Base-by-base conservation (phyloP, 2,329 filamentous ascomycete species). In the Ophiostoma sp. region DNA sequence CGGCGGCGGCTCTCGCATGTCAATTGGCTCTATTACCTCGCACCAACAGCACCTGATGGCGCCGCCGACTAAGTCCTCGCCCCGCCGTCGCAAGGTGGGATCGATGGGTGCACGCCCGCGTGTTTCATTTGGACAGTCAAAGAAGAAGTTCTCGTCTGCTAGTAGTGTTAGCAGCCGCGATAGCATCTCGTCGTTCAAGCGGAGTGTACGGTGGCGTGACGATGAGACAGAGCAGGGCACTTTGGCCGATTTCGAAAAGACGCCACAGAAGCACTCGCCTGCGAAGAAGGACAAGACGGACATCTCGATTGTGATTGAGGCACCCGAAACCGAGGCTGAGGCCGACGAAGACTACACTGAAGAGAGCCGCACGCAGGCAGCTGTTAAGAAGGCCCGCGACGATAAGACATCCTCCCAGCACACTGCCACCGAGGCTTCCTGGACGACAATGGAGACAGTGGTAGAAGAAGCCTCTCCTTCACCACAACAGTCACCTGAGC, bases 211-310 rank as follows among this genome's bases (percentile, higher is more conserved):
- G 73, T 99, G 95, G 95, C 89, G 92, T 71, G 93, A 96, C 76
- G 95, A 98, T 75, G 92, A 87, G 76, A 82, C 90, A 1, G 90
- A 96, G 76, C 88, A 94, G 68, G 94, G 93, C 33, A 89, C 90
- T 0, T 82, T 98, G 70, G 93, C 91, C 13, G 95, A 98, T 77
- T 97, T 94, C 77, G 92, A 94, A 76, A 92, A 93, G 80, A 97
- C 94, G 2, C 94, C 95, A 0, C 86, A 93, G 78, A 91, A 89
- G 76, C 20, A 62, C 17, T 27, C 83, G 1, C 86, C 87, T 0
- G 86, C 88, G 7, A 85, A 88, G 67, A 79, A 79, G 66, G 17
- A 57, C 1, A 72, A 73, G 11, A 13, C 17, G 10, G 35, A 65
- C 11, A 65, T 65, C 33, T 65, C 62, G 17, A 68, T 68, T 44